Base-by-base conservation (phyloP, 129 eudicot species). In the Lactuca saligna region DNA sequence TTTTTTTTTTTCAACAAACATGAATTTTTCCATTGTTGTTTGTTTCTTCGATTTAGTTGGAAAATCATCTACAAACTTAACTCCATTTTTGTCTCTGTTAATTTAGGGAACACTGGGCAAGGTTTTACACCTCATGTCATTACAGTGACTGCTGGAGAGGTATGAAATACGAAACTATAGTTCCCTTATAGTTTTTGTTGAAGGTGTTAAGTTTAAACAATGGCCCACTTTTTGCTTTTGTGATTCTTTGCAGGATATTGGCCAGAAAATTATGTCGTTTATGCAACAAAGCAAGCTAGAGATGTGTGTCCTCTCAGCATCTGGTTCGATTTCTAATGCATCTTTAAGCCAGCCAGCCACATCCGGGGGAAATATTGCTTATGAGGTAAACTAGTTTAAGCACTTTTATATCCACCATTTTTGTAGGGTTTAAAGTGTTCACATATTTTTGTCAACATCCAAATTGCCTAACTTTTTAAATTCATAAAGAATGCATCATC, bases 291-390 rank as follows among this genome's bases (percentile, higher is more conserved):
- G 86, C 80, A 84, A 82, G 71, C 80, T 81, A 54, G 96, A 86
- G 81, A 57, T 84, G 55, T 89, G 96, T 68, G 79, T 89, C 64
- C 83, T 89, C 54, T 89, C 96, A 37, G 96, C 96, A 68, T 89
- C 96, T 63, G 96, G 96, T 80, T 80, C 96, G 4, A 74, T 89
- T 54, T 77, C 88, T 44, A 84, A 75, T 81, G 93, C 90, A 57
- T 84, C 90, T 72, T 72, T 89, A 49, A 82, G 86, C 66, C 96
- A 86, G 79, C 86, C 93, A 66, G 84, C 90, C 34, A 77, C 90
- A 67, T 86, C 90, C 49, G 88, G 86, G 44, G 96, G 94, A 68
- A 84, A 64, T 73, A 79, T 89, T 37, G 76, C 85, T 17, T 86
- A 86, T 70, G 90, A 89, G 90, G 96, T 89, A 73, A 57, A 64